Evolutionary conservation across 2,329 filamentous ascomycete genomes (phyloP).

Genomic region (Trichoderma aggressivum): DNA sequence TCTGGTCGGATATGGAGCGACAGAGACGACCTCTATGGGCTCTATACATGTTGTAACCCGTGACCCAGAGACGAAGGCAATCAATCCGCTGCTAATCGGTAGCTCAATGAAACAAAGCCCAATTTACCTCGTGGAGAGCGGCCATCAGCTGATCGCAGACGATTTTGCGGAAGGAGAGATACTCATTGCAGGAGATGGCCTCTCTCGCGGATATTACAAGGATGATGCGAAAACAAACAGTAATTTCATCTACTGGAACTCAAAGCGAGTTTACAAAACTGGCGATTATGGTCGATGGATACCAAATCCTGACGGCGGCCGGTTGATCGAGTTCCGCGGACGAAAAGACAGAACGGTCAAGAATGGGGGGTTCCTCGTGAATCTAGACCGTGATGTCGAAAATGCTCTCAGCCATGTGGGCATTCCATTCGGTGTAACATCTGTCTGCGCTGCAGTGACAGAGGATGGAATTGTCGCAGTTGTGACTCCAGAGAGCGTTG

Average conservation of each 20-base stretch:
- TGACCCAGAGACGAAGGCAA: background rate
- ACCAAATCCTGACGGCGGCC: background rate
- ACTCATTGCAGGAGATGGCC: conserved; percentile 4
- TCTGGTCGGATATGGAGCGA: conserved; percentile 9
- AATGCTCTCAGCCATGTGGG: background rate
- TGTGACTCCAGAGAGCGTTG: conserved; percentile 4
- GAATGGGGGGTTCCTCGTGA: conserved; percentile 15
- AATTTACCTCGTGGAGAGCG: background rate
- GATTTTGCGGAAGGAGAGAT: conserved; percentile 7
- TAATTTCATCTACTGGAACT: background rate
- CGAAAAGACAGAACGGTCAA: conserved; percentile 17
- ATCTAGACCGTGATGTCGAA: conserved; percentile 16
- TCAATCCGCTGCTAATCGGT: conserved; percentile 9
- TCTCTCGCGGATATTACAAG: conserved; percentile 12
- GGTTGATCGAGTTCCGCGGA: conserved; percentile 14
- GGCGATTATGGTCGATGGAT: conserved; percentile 15
- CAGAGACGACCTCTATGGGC: conserved; percentile 14
- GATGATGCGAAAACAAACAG: background rate
- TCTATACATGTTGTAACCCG: conserved; percentile 3
- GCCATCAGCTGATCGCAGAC: background rate
- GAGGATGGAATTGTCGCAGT: conserved; percentile 16
- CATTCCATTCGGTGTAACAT: background rate
- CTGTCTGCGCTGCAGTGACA: background rate
- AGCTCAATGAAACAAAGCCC: background rate
- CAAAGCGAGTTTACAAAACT: background rate